Base-by-base conservation (phyloP, 305 asterid species). In the Rubia occidens region DNA sequence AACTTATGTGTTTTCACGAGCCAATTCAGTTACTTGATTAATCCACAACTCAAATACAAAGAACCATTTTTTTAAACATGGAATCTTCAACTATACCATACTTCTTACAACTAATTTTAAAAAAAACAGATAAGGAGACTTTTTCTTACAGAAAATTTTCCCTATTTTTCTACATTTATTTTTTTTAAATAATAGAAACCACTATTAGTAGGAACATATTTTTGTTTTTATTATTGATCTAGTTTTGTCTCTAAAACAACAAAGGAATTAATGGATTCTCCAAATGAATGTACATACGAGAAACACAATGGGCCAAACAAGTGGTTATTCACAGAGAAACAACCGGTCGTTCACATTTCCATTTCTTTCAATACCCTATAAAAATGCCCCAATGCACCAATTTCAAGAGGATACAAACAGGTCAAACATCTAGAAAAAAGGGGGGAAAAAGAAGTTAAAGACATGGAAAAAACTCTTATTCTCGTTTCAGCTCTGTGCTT, bases 391-490 rank as follows among this genome's bases (percentile, higher is more conserved):
- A 2, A n/a, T 53, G 10, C 7, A 53, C 15, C 24, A 53, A 53
- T 53, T 11, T 53, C 24, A 53, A 53, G 24, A 17, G 24, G 58
- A 53, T 53, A 51, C 21, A 51, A 51, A 51, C 20, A 51, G 18
- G 39, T 35, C 39, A 5, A 35, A 35, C 6, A 17, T 47, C 0
- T 47, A 51, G 56, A 69, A 66, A 8, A 6, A 4, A 54, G 44
- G 4, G 0, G 7, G 21, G 13, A n/a, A 63, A 39, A 53, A 3
- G 0, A 29, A 8, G 3, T 1, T 1, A 29, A n/a, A 40, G n/a
- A 11, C 62, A 84, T 82, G 86, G 84, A 83, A 76, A 84, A 81
- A 72, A 73, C 78, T 29, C 75, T 72, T 45, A 63, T 67, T 63
- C 71, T 82, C 55, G 61, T 80, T 67, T 56, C 79, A 63, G 83